Base-by-base conservation (phyloP, 352 stramenopile genomes). In the Phytophthora megakarya region DNA sequence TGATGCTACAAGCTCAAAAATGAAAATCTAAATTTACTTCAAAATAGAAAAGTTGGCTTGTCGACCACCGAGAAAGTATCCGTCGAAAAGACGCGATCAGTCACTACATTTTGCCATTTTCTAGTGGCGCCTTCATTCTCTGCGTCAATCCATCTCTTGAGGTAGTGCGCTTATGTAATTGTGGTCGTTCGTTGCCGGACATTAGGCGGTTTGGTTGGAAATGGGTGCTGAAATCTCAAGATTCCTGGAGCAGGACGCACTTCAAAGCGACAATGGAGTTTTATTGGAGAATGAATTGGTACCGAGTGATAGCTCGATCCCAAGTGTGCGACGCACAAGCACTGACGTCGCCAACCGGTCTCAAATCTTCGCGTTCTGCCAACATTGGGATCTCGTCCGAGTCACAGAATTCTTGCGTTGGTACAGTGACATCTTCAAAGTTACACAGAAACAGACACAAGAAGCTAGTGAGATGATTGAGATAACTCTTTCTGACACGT, bases 391-490 rank as follows among this genome's bases (percentile, higher is more conserved):
- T 53, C 58, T 90, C 2, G 49, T 70, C 25, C 70, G 55, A 16
- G 60, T 92, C 25, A 65, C 54, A 0, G 79, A 84, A 30, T 78
- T 90, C 26, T 39, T 92, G 64, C 68, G 79, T 21, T 92, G 81
- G 75, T 88, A 89, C 65, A 67, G 65, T 25, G 77, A 77, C 2
- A 72, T 80, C 19, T 65, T 75, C 22, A 62, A 59, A 25, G 37
- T 62, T 12, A 46, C 26, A 16, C 56, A 70, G 11, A 53, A 66
- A n/a, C 59, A 63, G 19, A n/a, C 16, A 6, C n/a, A 33, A 44
- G 48, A 16, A 16, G 44, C 21, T 7, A 48, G 18, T n/a, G 40
- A 38, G 11, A 21, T 28, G 18, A 11, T 15, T 12, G 21, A 18
- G 44, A n/a, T n/a, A n/a, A n/a, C 73, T 39, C 64, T 86, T 18